These are phyloP conservation scores for Phaeotremella fagi DNA, from an alignment of 768 basidiomycete genomes.

Conservation along the genomic window DNA sequence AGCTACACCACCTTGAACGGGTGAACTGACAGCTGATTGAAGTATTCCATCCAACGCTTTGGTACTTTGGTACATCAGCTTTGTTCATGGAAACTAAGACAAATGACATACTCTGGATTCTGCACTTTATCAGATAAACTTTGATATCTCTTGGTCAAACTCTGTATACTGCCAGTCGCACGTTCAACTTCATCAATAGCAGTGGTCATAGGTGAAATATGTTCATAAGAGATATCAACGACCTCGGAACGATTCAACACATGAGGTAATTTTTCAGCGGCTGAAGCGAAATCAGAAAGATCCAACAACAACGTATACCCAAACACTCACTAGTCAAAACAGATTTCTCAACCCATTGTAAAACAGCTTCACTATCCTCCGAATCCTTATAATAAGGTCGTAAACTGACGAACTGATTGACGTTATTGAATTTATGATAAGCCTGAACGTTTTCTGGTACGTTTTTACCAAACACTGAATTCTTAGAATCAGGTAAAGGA, in stretches of 20 bases:
- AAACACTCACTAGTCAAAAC: constrained; percentile 36
- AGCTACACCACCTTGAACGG: constrained; percentile 68
- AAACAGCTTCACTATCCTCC: constrained; percentile 20
- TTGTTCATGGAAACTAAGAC: background rate
- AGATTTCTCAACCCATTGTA: constrained; percentile 78
- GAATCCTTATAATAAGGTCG: constrained; percentile 68
- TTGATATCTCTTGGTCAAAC: constrained; percentile 61
- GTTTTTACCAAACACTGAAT: constrained; percentile 79
- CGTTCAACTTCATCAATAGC: constrained; percentile 75
- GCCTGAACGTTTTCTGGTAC: constrained; percentile 71
- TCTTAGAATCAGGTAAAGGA: constrained; percentile 74
- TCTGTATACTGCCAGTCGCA: constrained; percentile 56
- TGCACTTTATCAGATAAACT: constrained; percentile 73
- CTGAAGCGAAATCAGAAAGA: too few species aligned
- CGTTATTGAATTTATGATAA: constrained; percentile 84
- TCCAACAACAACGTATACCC: too few species aligned
- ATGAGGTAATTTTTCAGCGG: constrained; percentile 56
- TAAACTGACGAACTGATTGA: constrained; percentile 74
- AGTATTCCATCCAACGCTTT: constrained; percentile 61
- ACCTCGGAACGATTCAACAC: constrained; percentile 86
- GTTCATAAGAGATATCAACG: constrained; percentile 61
- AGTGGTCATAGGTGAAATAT: constrained; percentile 79
- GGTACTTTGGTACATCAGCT: constrained; percentile 59
- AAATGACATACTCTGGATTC: constrained; percentile 48
- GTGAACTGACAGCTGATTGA: constrained; percentile 82